Percentiles rank a stretch among this genome's conserved stretches.
These are phyloP conservation scores for Mortierella sp. DNA, from an alignment of 371 early-diverging fungal genomes.

Conservation along the genomic window DNA sequence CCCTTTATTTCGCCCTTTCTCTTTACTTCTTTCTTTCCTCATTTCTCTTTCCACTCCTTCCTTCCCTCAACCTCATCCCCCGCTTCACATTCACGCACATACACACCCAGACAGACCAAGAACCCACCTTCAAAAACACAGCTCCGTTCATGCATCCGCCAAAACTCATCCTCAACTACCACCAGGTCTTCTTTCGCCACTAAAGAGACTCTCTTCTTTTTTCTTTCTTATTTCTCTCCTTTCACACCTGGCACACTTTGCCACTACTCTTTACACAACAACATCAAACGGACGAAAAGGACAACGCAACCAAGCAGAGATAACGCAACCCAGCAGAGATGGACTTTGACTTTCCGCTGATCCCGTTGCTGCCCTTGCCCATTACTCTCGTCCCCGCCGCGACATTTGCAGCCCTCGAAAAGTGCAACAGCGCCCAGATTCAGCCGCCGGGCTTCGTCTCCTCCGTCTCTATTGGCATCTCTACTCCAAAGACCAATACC, in stretches of 20 bases:
- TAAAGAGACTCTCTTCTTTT: slow-evolving; percentile 8
- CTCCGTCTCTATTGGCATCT: slow-evolving; percentile 49
- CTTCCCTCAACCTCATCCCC: neutral
- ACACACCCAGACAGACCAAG: neutral
- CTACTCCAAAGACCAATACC: neutral
- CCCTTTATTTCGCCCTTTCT: neutral
- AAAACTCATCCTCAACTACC: slow-evolving; percentile 21
- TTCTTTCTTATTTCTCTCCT: neutral
- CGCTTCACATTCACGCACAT: neutral
- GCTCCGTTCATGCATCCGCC: slow-evolving; percentile 47
- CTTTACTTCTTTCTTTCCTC: neutral
- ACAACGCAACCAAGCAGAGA: neutral
- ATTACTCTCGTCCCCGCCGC: slow-evolving; percentile 55
- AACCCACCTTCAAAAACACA: neutral
- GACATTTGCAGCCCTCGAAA: slow-evolving; percentile 48
- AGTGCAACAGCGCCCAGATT: slow-evolving; percentile 19
- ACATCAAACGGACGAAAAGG: neutral
- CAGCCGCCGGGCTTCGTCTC: slow-evolving; percentile 37
- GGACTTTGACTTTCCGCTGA: slow-evolving; percentile 56
- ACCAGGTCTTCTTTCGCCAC: slow-evolving; percentile 30
- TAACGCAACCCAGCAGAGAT: slow-evolving; percentile 11
- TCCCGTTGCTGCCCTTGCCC: slow-evolving; percentile 49
- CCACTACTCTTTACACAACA: neutral
- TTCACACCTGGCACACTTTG: neutral
- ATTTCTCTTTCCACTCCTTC: neutral